Percentiles rank a stretch among this genome's conserved stretches.
These are phyloP conservation scores for Iberis amara DNA, from an alignment of 441 rosid genomes.

Conservation along the genomic window DNA sequence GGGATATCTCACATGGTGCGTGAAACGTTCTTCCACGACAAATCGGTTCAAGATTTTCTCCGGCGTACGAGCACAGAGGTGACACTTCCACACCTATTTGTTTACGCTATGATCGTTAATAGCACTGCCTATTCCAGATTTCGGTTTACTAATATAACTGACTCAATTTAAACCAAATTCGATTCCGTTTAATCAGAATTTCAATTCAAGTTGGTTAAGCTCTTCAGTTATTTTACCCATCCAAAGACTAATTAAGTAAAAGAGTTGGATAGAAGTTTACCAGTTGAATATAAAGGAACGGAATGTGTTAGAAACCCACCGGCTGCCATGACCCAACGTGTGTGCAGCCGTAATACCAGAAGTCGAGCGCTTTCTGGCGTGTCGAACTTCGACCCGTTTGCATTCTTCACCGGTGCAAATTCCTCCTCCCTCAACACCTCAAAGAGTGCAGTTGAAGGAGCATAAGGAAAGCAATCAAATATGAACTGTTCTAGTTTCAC, in stretches of 20 bases:
- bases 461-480: slow-evolving; percentile 93
- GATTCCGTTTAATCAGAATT: neutral
- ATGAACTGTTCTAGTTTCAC: slow-evolving; percentile 89
- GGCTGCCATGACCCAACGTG: slow-evolving; percentile 95
- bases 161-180: neutral
- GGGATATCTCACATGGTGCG: slow-evolving; percentile 89
- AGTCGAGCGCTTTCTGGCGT: slow-evolving; percentile 91
- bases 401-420: slow-evolving; percentile 96
- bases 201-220: neutral
- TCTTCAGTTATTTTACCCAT: neutral
- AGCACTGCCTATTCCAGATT: too few relatives aligned
- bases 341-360: slow-evolving; percentile 78
- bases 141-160: too few relatives aligned
- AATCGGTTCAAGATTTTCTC: slow-evolving; percentile 86
- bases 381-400: slow-evolving; percentile 82
- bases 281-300: slow-evolving; percentile 86
- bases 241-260: neutral
- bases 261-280: slow-evolving; percentile 34
- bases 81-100: slow-evolving; percentile 99
- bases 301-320: slow-evolving; percentile 98
- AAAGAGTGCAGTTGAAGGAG: slow-evolving; percentile 95
- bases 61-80: slow-evolving; percentile 74
- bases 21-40: slow-evolving; percentile 97
- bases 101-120: slow-evolving; percentile 11
- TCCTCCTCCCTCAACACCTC: slow-evolving; percentile 97